A percentile compares a stretch with the other conserved stretches of the same genome.
Evolutionary conservation across 306 rosid genomes (phyloP).

Genomic region (Quercus suber): DNA sequence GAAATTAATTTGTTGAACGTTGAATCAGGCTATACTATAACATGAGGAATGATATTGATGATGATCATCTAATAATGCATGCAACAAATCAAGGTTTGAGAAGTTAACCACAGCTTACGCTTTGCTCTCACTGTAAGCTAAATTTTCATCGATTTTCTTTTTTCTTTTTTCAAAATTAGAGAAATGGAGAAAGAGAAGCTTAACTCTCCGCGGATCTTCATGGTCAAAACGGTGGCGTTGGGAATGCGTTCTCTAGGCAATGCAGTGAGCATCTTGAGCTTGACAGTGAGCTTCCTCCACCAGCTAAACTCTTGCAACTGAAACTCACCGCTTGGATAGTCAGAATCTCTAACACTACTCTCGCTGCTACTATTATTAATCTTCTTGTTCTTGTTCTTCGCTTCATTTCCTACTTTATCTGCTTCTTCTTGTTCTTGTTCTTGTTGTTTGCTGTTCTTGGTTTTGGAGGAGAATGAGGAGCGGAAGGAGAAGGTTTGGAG

Average conservation of each 20-base stretch:
- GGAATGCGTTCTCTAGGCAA: constrained; percentile 81
- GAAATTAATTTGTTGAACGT: too few species aligned
- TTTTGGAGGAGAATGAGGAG: constrained; percentile 22
- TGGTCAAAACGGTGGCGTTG: constrained; percentile 60
- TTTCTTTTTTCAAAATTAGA: neutral
- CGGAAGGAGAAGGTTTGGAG: constrained; percentile 12
- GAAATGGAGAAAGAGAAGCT: neutral
- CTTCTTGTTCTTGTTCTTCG: neutral
- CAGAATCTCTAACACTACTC: constrained; percentile 22
- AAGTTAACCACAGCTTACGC: neutral
- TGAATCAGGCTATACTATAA: too few species aligned
- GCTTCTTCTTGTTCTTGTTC: neutral
- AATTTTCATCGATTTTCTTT: neutral
- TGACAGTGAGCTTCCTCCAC: constrained; percentile 57
- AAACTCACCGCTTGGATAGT: constrained; percentile 68
- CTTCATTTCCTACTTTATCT: neutral
- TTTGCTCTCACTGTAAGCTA: neutral
- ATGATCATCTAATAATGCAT: neutral
- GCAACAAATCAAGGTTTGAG: neutral
- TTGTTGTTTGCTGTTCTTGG: constrained; percentile 11
- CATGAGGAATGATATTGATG: neutral
- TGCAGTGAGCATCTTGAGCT: constrained; percentile 70
- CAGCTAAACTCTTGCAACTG: constrained; percentile 44
- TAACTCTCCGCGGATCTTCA: constrained; percentile 89
- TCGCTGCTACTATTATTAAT: neutral